phyloP scores from a whole-genome alignment of 2,329 filamentous ascomycete species.

The Neofusicoccum cordaticola region DNA sequence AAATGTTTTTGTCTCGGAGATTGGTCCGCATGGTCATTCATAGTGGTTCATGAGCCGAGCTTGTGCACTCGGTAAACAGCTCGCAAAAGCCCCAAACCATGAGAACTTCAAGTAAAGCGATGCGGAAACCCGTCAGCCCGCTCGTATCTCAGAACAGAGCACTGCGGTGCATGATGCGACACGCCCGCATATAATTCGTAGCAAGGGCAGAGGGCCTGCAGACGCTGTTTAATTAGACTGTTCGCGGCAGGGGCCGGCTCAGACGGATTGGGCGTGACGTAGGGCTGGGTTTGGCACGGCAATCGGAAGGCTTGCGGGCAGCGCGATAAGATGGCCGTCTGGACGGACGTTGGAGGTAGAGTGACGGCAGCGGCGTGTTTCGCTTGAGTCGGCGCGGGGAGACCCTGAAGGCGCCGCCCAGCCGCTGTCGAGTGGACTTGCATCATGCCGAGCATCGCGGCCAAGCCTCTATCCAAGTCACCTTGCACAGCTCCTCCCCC shows the following conservation, averaged over 20 bases:
- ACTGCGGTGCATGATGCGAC: no score
- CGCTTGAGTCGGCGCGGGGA: background rate
- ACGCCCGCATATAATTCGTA: no score
- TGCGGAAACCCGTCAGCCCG: no score
- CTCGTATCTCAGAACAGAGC: no score
- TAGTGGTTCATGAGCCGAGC: background rate
- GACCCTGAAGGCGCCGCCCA: background rate
- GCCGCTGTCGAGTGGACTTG: conserved; percentile 6
- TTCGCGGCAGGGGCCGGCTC: background rate
- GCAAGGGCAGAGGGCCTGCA: no score
- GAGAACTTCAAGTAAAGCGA: no score
- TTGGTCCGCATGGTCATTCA: background rate
- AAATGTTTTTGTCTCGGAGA: no score
- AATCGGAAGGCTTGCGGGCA: no score
- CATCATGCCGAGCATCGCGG: conserved; percentile 12
- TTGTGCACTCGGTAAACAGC: background rate
- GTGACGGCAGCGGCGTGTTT: background rate
- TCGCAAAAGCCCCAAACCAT: background rate
- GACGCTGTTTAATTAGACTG: background rate
- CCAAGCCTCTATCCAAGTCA: conserved; percentile 6
- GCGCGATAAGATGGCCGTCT: no score
- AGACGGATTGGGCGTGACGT: background rate
- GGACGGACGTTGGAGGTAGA: background rate
- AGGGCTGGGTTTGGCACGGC: background rate
- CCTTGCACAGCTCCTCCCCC: conserved; percentile 1